These are phyloP conservation scores for Colletotrichum eleusines DNA, from an alignment of 2,329 filamentous ascomycete genomes.

Conservation along the genomic window DNA sequence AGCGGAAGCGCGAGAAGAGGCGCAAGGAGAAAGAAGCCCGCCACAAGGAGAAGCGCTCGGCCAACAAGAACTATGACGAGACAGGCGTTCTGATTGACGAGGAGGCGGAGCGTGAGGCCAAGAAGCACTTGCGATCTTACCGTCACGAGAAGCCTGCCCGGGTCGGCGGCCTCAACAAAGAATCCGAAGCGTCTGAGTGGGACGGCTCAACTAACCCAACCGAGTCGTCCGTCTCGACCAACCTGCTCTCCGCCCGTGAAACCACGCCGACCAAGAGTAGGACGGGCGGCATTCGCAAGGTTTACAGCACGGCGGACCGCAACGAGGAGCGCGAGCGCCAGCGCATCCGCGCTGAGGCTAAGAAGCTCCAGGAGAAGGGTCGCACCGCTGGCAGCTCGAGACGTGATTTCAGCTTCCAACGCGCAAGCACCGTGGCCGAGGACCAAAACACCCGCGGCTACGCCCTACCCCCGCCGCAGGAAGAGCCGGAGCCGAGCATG, in stretches of 20 bases:
- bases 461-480: slow-evolving; percentile 34
- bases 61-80: slow-evolving; percentile 54
- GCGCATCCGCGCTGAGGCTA: slow-evolving; percentile 67
- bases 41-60: slow-evolving; percentile 48
- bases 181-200: slow-evolving; percentile 82
- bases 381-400: slow-evolving; percentile 52
- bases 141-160: slow-evolving; percentile 87
- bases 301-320: slow-evolving; percentile 71
- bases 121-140: slow-evolving; percentile 82
- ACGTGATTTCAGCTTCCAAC: slow-evolving; percentile 68
- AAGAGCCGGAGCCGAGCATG: slow-evolving; percentile 46
- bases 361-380: slow-evolving; percentile 66
- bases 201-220: slow-evolving; percentile 79
- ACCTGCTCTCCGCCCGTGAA: slow-evolving; percentile 71
- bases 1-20: slow-evolving; percentile 64
- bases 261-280: slow-evolving; percentile 64
- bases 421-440: slow-evolving; percentile 52
- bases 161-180: slow-evolving; percentile 89
- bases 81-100: slow-evolving; percentile 70
- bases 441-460: slow-evolving; percentile 46
- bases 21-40: slow-evolving; percentile 53
- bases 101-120: slow-evolving; percentile 71
- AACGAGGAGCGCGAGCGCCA: slow-evolving; percentile 65
- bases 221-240: slow-evolving; percentile 72
- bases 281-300: slow-evolving; percentile 68